Evolutionary conservation across 345 rosid genomes (phyloP), one percentile per base, ranked within the genome.

Genomic region (Aquilaria yunnanensis): DNA sequence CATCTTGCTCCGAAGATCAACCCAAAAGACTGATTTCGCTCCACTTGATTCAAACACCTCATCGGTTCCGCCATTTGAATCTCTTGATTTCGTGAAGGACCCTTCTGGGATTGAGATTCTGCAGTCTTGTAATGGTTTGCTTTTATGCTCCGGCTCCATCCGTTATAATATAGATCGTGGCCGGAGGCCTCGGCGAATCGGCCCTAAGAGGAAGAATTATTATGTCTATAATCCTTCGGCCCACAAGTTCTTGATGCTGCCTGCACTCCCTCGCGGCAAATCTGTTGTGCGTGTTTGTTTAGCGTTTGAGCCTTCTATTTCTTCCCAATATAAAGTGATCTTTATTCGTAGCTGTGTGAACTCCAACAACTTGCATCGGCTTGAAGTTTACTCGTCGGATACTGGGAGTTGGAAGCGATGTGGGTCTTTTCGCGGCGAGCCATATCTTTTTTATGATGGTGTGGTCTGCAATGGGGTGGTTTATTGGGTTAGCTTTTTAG

Each of bases 61-160:
- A 9, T 34, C 66, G 3, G 32, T 33, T 5, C n/a, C 63, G 32
- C 53, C 62, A 23, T 62, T 63, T 54, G 8, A 13, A 11, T 41
- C 47, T 45, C 74, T 62, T 31, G 57, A 62, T 72, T 72, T 62
- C 65, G 49, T 59, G 32, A 23, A 41, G 51, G 75, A 75, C 51
- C 74, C 66, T 4, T 56, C 74, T 11, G 71, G 69, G 12, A 50
- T 65, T 45, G 73, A 73, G 55, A 63, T 71, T 55, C 12, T 72
- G 47, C 78, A 78, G 55, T 78, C 82, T 34, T 74, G 70, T 62
- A 74, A 72, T 45, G 82, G 77, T 32, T 66, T 78, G 56, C 68
- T 78, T 32, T 65, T 78, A 30, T 74, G 79, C 65, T 69, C 72
- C 29, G 65, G 68, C 60, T 62, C 59, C 16, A 23, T 23, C 23